These are phyloP conservation scores for Neurospora sublineolata DNA, from an alignment of 495 filamentous ascomycete genomes.

Conservation along the genomic window DNA sequence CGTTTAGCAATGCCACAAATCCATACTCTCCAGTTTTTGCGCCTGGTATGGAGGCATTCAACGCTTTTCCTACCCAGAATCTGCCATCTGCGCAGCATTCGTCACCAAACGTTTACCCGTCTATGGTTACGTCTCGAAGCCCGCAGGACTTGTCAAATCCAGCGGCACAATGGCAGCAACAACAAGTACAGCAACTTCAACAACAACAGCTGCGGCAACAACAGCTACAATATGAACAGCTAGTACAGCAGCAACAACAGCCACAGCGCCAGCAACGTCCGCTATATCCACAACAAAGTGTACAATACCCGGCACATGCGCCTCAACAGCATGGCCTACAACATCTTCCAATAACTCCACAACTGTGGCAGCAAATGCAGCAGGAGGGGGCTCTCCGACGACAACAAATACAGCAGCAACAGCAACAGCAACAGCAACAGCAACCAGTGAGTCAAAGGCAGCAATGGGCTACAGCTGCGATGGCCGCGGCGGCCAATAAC, in stretches of 20 bases:
- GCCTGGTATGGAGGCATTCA: neutral
- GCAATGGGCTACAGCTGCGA: neutral
- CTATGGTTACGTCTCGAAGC: neutral
- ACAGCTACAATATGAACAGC: constrained; percentile 9
- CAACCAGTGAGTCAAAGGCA: neutral
- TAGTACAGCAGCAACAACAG: constrained; percentile 7
- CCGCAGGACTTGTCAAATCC: neutral
- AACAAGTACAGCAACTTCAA: constrained; percentile 8
- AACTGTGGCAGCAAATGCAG: neutral
- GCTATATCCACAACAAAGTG: neutral
- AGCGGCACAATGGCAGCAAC: constrained; percentile 7
- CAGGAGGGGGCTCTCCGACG: neutral
- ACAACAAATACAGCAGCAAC: neutral
- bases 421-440: neutral
- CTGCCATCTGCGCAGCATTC: neutral
- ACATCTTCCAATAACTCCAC: neutral
- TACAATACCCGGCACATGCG: neutral
- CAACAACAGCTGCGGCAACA: constrained; percentile 19
- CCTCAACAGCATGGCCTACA: neutral
- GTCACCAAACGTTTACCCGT: neutral
- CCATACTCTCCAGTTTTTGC: neutral
- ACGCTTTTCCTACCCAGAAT: neutral
- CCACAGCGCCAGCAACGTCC: constrained; percentile 4
- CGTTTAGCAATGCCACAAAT: neutral
- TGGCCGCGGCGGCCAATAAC: neutral